Percentiles rank a stretch among this genome's conserved stretches.
Evolutionary conservation across 2,329 filamentous ascomycete species (phyloP).

Genomic region (Monosporascus sp.): DNA sequence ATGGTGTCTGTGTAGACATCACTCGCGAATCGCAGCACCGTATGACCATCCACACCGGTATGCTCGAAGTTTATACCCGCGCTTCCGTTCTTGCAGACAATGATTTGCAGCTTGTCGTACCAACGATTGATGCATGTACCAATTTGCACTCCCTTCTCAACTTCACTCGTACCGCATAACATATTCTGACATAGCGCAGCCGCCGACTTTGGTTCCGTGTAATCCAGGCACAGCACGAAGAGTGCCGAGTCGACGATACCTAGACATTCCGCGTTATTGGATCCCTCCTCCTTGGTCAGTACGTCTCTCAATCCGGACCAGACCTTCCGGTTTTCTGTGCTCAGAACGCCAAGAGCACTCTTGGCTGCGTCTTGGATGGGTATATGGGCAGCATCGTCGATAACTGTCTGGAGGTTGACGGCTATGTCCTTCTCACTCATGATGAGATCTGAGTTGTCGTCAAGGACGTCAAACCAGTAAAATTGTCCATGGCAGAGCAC

Average conservation of each 20-base stretch:
- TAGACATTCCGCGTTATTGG: constrained; percentile 95
- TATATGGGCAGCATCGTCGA: constrained; percentile 83
- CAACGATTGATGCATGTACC: constrained; percentile 97
- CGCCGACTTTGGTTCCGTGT: constrained; percentile 75
- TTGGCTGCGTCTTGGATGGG: constrained; percentile 95
- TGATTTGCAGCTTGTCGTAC: constrained; percentile 99
- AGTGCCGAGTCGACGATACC: constrained; percentile 91
- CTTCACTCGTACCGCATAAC: constrained; percentile 90
- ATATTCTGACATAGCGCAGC: constrained; percentile 95
- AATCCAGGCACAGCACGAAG: constrained; percentile 89
- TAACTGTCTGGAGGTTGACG: constrained; percentile 85
- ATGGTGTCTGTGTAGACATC: constrained; percentile 98
- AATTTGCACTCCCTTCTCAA: constrained; percentile 90
- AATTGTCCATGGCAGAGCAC: constrained; percentile 93
- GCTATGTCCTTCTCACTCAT: constrained; percentile 95
- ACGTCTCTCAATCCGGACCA: constrained; percentile 92
- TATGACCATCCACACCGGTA: constrained; percentile 95
- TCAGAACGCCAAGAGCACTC: constrained; percentile 85
- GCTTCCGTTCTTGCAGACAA: constrained; percentile 97
- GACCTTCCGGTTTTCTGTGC: constrained; percentile 91
- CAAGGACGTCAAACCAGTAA: constrained; percentile 98
- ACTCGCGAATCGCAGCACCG: constrained; percentile 90
- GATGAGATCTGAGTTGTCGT: constrained; percentile 89
- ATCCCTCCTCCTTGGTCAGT: constrained; percentile 76
- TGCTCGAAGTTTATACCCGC: constrained; percentile 99